A percentile compares a stretch with the other conserved stretches of the same genome.
These are phyloP conservation scores for Otatea glauca DNA, from an alignment of 176 grass and related monocot species.

Conservation along the genomic window DNA sequence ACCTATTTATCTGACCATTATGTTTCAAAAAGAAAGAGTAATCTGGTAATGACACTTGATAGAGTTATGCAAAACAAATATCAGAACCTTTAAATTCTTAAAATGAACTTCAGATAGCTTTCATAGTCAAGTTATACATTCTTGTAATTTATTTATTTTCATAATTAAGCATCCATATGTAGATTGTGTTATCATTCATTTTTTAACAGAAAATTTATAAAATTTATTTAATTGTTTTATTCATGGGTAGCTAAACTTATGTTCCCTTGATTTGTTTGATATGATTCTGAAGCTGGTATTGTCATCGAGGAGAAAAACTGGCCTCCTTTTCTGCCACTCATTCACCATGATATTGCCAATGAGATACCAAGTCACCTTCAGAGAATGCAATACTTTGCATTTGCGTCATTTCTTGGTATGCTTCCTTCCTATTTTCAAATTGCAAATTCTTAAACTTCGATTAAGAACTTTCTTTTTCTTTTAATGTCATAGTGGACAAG, in stretches of 20 bases:
- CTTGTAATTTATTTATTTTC: slow-evolving; percentile 12
- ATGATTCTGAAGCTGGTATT: slow-evolving; percentile 79
- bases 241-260: slow-evolving; percentile 15
- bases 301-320: slow-evolving; percentile 97
- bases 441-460: not conserved
- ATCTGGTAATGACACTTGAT: not conserved
- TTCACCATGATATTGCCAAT: slow-evolving; percentile 94
- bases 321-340: slow-evolving; percentile 94
- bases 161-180: not conserved
- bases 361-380: slow-evolving; percentile 95
- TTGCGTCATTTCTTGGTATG: slow-evolving; percentile 90
- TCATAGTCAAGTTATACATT: not conserved
- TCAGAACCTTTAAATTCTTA: not conserved
- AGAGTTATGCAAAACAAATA: slow-evolving; percentile 12
- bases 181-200: not conserved
- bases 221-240: not conserved
- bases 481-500: not conserved
- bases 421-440: slow-evolving; percentile 11
- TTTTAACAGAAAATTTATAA: not conserved
- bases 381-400: slow-evolving; percentile 91
- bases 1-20: not conserved
- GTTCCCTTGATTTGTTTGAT: slow-evolving; percentile 18
- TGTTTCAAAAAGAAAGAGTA: not conserved
- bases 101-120: not conserved
- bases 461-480: slow-evolving; percentile 2